Conservation (phyloP, 352 stramenopile genomes). For the Globisporangium uncinulatum region DNA sequence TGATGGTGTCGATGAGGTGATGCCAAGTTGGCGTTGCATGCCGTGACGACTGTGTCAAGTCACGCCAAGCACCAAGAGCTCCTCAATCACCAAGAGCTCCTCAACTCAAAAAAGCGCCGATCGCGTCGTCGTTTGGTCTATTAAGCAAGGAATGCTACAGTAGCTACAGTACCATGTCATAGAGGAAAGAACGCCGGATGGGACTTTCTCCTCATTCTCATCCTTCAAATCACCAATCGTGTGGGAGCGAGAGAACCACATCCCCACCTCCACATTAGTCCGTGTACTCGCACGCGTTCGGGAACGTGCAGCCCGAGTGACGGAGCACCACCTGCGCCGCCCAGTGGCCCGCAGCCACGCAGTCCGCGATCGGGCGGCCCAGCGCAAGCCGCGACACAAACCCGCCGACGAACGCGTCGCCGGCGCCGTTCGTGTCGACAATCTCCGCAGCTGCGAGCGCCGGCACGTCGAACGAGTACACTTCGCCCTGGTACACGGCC, state of each 20-base stretch:
- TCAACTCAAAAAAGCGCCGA: slow-evolving; percentile 5
- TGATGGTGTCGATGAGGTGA: too few relatives aligned
- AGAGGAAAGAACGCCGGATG: slow-evolving; percentile 15
- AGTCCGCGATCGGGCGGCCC: slow-evolving; percentile 84
- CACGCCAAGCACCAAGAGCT: too few relatives aligned
- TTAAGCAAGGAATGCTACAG: neutral
- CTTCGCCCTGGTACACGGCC: slow-evolving; percentile 92
- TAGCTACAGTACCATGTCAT: neutral
- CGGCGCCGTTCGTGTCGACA: slow-evolving; percentile 99
- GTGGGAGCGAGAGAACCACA: neutral
- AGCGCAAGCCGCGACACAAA: slow-evolving; percentile 94
- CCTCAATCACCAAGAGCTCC: too few relatives aligned
- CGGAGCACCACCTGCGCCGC: slow-evolving; percentile 96
- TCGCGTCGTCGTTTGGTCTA: slow-evolving; percentile 18
- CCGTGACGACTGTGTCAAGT: too few relatives aligned
- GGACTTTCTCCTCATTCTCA: slow-evolving; percentile 17
- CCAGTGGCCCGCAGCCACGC: slow-evolving; percentile 96
- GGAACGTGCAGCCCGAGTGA: slow-evolving; percentile 95
- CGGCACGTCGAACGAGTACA: slow-evolving; percentile 91
- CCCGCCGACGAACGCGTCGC: slow-evolving; percentile 98
- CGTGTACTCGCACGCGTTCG: slow-evolving; percentile 89
- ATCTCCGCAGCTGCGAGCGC: slow-evolving; percentile 86
- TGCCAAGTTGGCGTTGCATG: too few relatives aligned
- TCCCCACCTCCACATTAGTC: slow-evolving; percentile 30
- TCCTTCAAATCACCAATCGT: neutral